A percentile compares a stretch with the other conserved stretches of the same genome.
Conservation (phyloP, 2,329 filamentous ascomycete genomes). For the Aspergillus alliaceus region DNA sequence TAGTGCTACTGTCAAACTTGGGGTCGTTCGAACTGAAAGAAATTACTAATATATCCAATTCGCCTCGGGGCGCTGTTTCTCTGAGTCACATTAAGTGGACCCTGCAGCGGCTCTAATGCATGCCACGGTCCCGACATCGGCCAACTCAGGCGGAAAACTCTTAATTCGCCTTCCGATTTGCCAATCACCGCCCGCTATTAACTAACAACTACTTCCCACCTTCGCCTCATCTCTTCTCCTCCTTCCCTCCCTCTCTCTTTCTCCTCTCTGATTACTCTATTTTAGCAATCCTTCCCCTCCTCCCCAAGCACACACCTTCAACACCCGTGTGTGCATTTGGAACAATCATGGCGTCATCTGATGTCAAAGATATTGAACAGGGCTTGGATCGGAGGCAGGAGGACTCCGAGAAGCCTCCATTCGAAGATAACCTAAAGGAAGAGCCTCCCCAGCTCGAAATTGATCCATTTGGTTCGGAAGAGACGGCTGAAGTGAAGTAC, state of each 20-base stretch:
- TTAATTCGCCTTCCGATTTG: constrained; percentile 2
- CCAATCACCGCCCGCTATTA: constrained; percentile 1
- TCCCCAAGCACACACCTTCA: not conserved
- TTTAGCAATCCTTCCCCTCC: not conserved
- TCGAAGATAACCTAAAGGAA: constrained; percentile 14
- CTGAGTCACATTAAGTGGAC: not conserved
- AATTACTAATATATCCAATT: not conserved
- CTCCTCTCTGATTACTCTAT: not conserved
- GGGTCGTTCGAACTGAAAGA: not conserved
- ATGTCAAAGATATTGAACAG: not conserved
- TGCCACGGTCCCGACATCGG: not conserved
- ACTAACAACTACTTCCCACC: not conserved
- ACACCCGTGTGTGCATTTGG: not conserved
- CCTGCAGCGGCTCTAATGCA: not conserved
- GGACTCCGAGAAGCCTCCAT: not conserved
- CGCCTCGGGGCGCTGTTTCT: not conserved
- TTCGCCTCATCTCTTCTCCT: not conserved
- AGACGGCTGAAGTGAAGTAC: constrained; percentile 44
- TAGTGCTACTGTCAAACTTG: too few species aligned
- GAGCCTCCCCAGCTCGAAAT: constrained; percentile 2
- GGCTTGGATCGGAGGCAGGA: not conserved
- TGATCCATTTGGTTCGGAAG: constrained; percentile 36
- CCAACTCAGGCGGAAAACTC: not conserved
- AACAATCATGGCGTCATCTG: not conserved
- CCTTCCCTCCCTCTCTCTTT: not conserved